Evolutionary conservation across 2,329 filamentous ascomycete species (phyloP).

Genomic region (Colletotrichum cereale): DNA sequence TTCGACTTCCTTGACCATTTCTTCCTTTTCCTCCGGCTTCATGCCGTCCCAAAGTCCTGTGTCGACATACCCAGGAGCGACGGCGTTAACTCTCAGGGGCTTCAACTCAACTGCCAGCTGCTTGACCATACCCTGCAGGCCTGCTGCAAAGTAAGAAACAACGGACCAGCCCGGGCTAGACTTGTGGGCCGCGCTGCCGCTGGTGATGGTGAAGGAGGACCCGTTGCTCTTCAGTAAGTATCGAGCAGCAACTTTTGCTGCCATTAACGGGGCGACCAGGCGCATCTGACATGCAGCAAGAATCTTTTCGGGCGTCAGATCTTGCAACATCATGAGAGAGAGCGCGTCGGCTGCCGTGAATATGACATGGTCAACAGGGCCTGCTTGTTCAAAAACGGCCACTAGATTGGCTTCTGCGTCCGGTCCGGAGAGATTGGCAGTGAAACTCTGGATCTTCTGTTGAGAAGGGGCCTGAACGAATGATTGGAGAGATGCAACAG

Average conservation of each 20-base stretch:
- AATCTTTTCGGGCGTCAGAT: conserved; percentile 56
- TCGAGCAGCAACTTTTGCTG: conserved; percentile 61
- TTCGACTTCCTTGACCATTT: conserved; percentile 10
- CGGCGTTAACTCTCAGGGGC: conserved; percentile 47
- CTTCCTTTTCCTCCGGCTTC: conserved; percentile 11
- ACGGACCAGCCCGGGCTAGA: conserved; percentile 66
- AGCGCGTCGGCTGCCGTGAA: conserved; percentile 66
- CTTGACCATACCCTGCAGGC: conserved; percentile 44
- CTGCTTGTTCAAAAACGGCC: conserved; percentile 26
- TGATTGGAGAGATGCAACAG: conserved; percentile 56
- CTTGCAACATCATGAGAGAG: conserved; percentile 49
- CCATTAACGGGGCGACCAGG: conserved; percentile 62
- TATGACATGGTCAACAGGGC: conserved; percentile 59
- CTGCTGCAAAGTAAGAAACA: conserved; percentile 41
- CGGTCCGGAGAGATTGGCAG: conserved; percentile 3
- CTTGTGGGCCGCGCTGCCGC: conserved; percentile 63
- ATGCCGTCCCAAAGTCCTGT: conserved; percentile 45
- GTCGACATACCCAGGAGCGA: conserved; percentile 46
- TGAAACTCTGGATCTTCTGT: conserved; percentile 48
- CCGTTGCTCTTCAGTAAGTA: conserved; percentile 57
- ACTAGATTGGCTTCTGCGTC: conserved; percentile 58
- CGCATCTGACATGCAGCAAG: conserved; percentile 56
- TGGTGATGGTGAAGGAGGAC: conserved; percentile 69
- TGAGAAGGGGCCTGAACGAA: not conserved
- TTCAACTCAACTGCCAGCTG: conserved; percentile 48